A percentile compares a stretch with the other conserved stretches of the same genome.
phyloP scores from a whole-genome alignment of 2,329 filamentous ascomycete genomes.

The Fusarium pseudocircinatum region DNA sequence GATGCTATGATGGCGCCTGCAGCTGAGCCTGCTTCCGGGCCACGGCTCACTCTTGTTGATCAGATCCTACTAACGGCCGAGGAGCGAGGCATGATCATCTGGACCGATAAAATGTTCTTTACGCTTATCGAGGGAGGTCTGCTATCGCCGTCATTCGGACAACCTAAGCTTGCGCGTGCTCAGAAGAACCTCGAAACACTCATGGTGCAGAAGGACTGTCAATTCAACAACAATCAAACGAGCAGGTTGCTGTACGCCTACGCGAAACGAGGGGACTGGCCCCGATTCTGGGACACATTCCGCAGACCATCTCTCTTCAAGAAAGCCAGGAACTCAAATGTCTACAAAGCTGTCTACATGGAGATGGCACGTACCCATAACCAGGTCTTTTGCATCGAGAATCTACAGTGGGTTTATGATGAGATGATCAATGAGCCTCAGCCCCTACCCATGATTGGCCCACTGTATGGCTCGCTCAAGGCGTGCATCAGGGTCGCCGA shows the following conservation, averaged over 20 bases:
- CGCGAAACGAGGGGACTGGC: slow-evolving; percentile 59
- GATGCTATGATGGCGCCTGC: slow-evolving; percentile 48
- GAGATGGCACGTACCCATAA: slow-evolving; percentile 57
- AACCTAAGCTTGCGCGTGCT: slow-evolving; percentile 49
- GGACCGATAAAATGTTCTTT: slow-evolving; percentile 60
- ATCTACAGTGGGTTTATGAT: slow-evolving; percentile 62
- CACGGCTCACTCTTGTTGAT: slow-evolving; percentile 53
- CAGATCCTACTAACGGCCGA: slow-evolving; percentile 56
- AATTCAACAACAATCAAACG: slow-evolving; percentile 53
- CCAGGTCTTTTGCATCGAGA: slow-evolving; percentile 56
- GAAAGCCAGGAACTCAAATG: slow-evolving; percentile 56
- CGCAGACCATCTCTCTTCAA: slow-evolving; percentile 62
- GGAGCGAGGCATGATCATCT: slow-evolving; percentile 55
- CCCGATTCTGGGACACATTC: slow-evolving; percentile 70
- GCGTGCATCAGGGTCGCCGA: slow-evolving; percentile 66
- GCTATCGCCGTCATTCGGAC: slow-evolving; percentile 44
- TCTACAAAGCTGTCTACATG: slow-evolving; percentile 66
- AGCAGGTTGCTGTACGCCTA: slow-evolving; percentile 58
- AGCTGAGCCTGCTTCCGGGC: slow-evolving; percentile 34
- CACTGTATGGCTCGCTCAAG: slow-evolving; percentile 59
- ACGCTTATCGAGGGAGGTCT: slow-evolving; percentile 55
- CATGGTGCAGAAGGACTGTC: slow-evolving; percentile 49
- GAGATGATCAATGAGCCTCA: slow-evolving; percentile 68
- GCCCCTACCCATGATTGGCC: slow-evolving; percentile 55
- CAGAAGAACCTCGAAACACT: slow-evolving; percentile 58